Evolutionary conservation across 345 rosid species (phyloP), one percentile per base, ranked within the genome.

Genomic region (Viola odorata): DNA sequence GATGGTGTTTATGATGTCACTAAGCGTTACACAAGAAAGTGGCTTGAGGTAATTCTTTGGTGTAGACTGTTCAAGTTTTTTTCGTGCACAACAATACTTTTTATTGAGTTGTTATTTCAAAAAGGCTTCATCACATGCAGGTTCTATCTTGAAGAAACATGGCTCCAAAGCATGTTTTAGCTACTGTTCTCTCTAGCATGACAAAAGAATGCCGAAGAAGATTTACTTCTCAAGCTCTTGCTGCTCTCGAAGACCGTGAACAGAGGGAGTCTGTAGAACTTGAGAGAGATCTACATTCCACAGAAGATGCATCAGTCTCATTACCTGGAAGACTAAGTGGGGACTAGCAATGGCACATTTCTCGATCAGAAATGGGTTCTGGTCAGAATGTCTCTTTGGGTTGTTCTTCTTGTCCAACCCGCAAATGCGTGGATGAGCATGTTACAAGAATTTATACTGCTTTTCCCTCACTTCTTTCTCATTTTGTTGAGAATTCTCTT

Each of bases 301-400:
- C 73, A 12, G 80, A 79, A 66, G 88, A 84, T 72, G 69, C 61
- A 49, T 76, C 83, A 0, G 73, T 89, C 67, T 82, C 84, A 5
- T 74, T 92, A 62, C 96, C 98, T 16, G 96, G 98, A 70, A 89
- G 98, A 70, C 96, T 79, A 71, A 87, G 96, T 70, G 98, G 97
- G 62, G 78, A 82, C 82, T 80, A 73, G 79, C 83, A 82, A 69
- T 89, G 98, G 98, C 91, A 95, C 45, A 71, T 83, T 70, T 69
- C 69, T 50, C 85, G 97, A 78, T 80, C 83, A 51, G 98, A 89
- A 73, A 80, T 82, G 63, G 88, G 86, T 65, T 73, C 80, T 37
- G 76, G 74, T 55, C 81, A 65, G 50, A 77, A 64, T 39, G 48
- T 53, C 61, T 81, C 90, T 59, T 70, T 79, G 69, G 77, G 84